Base-by-base conservation (phyloP, 495 filamentous ascomycete species). In the Ramalina intermedia region DNA sequence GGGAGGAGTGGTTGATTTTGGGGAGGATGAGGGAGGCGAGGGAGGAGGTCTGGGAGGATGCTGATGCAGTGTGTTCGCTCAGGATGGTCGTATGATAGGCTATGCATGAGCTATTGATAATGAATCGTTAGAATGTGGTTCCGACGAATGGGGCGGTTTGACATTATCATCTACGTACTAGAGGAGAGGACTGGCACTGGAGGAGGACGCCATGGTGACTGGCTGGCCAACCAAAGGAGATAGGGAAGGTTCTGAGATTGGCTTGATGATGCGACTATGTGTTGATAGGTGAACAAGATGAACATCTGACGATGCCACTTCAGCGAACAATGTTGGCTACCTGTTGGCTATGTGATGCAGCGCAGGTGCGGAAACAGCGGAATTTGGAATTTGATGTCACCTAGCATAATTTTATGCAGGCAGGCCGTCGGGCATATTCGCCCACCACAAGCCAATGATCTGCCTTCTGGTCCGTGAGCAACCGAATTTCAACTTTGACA, bases 1-100 rank as follows among this genome's bases (percentile, higher is more conserved):
- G 75, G 29, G 75, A 67, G 48, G 72, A 62, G 65, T 98, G 91
- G 52, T 68, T 66, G 74, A 98, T 95, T 60, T 95, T 96, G 48
- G 91, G 91, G 52, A 98, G 87, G 69, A 96, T 87, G 56, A 96
- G 73, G 52, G 87, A 89, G 58, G 90, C 87, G 55, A 96, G 84
- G 20, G 75, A 79, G 24, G 82, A 79, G 18, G 81, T 74, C 26
- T 68, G 78, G 37, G 89, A 82, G 36, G 82, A 78, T 20, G 72
- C 71, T 3, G 81, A 73, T 21, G 84, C 78, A 46, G 87, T 90
- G 66, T 91, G 86, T 65, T 96, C 93, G 57, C 82, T 71, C 40
- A 98, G 80, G 66, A 96, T 95, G 37, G 90, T 96, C 48, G 80
- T 82, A 29, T 55, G 55, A 46, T 60, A 57, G 46, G 57, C 51